phyloP scores from a whole-genome alignment of 139 green algal genomes.

The Microglena sp. region DNA sequence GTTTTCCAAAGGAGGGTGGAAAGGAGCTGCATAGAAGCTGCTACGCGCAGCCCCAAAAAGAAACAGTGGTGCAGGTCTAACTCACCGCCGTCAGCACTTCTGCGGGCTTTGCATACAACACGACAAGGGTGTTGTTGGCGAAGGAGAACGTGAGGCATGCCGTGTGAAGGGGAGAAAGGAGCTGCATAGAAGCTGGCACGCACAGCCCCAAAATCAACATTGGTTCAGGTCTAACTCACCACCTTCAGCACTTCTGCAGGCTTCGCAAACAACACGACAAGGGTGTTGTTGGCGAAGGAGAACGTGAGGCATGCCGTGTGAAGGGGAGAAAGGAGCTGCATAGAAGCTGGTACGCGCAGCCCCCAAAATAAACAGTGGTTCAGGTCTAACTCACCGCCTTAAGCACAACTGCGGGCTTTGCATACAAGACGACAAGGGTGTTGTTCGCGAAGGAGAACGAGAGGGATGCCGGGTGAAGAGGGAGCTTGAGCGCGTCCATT shows the following conservation, averaged over 20 bases:
- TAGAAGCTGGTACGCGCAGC: no score
- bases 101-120: conserved; percentile 30
- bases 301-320: no score
- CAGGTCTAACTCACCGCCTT: conserved; percentile 4
- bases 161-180: conserved; percentile 18
- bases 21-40: no score
- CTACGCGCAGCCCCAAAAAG: no score
- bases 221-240: conserved; percentile 14
- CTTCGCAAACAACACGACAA: conserved; percentile 35
- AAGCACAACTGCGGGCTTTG: conserved; percentile 18
- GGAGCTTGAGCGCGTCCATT: conserved; percentile 20
- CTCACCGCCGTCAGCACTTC: conserved; percentile 2
- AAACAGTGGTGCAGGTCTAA: no score
- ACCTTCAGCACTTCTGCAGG: conserved; percentile 2
- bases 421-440: conserved; percentile 35
- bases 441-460: conserved; percentile 26
- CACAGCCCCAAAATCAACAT: no score
- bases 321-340: no score
- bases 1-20: no score
- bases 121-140: conserved; percentile 37
- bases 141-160: conserved; percentile 15
- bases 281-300: conserved; percentile 32
- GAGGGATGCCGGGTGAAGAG: conserved; percentile 16
- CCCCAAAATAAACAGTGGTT: no score
- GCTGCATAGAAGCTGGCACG: no score